phyloP scores from a whole-genome alignment of 2,329 filamentous ascomycete species.

The Hypoxylon sp. region DNA sequence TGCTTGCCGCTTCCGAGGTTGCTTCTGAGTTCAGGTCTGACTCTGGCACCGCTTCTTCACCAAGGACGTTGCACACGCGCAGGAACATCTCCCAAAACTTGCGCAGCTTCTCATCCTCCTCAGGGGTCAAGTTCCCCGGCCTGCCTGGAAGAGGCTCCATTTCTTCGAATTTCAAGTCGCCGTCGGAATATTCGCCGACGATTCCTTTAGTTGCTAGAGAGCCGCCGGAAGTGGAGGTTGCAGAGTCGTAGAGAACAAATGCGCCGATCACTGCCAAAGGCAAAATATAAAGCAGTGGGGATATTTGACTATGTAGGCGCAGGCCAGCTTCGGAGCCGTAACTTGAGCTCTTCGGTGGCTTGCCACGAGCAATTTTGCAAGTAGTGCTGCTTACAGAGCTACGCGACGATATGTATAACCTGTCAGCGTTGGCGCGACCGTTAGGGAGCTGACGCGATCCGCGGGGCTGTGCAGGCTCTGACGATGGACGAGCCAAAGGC shows the following conservation, averaged over 20 bases:
- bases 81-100: slow-evolving; percentile 84
- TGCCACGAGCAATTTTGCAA: neutral
- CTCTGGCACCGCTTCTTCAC: slow-evolving; percentile 47
- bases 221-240: slow-evolving; percentile 2
- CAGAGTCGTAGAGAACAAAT: slow-evolving; percentile 33
- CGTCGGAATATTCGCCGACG: slow-evolving; percentile 7
- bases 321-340: slow-evolving; percentile 5
- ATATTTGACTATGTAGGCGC: slow-evolving; percentile 33
- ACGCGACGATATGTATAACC: neutral
- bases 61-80: slow-evolving; percentile 73
- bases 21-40: slow-evolving; percentile 43
- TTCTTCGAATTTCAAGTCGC: slow-evolving; percentile 24
- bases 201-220: slow-evolving; percentile 7
- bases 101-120: slow-evolving; percentile 87
- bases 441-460: slow-evolving; percentile 11
- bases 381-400: slow-evolving; percentile 11
- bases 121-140: slow-evolving; percentile 84
- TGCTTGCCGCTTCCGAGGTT: slow-evolving; percentile 40
- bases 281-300: slow-evolving; percentile 36
- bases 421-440: slow-evolving; percentile 6
- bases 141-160: slow-evolving; percentile 68
- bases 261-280: slow-evolving; percentile 35
- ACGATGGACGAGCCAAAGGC: slow-evolving; percentile 20
- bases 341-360: neutral
- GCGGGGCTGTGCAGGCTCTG: slow-evolving; percentile 31